Base-by-base conservation (phyloP, 768 basidiomycete species). In the Tulasnella sp. region DNA sequence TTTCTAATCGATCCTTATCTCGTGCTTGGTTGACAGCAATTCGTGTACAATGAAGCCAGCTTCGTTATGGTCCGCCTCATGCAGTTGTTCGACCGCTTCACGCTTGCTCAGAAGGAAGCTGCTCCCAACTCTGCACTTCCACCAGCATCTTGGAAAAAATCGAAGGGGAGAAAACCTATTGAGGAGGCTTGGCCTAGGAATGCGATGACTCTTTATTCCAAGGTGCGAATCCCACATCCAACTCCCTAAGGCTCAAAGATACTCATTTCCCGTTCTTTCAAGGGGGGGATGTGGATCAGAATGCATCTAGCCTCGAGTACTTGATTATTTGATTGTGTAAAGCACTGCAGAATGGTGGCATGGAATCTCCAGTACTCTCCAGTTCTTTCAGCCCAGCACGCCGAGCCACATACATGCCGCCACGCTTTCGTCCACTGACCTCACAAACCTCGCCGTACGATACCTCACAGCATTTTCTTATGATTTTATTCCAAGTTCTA, bases 31-130 rank as follows among this genome's bases (percentile, higher is more conserved):
- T 2, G 8, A 40, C 36, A 78, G 78, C 79, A 78, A 69, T 78
- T 77, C 40, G 78, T 77, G 22, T 78, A 78, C 71, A 78, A 78
- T 49, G 69, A 78, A 45, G 78, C 78, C 11, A 78, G 78, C 77
- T 78, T 72, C 58, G 78, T 78, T n/a, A 49, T 77, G 38, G 49
- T 78, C n/a, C 76, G 78, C 12, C 67, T 78, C n/a, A 39, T 78
- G 19, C 78, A 78, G 73, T 34, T 40, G 38, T 54, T 78, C 58
- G 64, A 73, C 54, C n/a, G 29, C 9, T 78, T 78, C 70, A 39
- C 58, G 14, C 42, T 78, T 19, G 67, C 49, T 11, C 78, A 78
- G 29, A 39, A 71, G 25, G 70, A 78, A 40, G 72, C 72, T 29
- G 72, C 45, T 4, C 72, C 78, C 2, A 19, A 45, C 19, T 70